These are phyloP conservation scores for Solanum piurae DNA, from an alignment of 257 asterid genomes.

Conservation along the genomic window DNA sequence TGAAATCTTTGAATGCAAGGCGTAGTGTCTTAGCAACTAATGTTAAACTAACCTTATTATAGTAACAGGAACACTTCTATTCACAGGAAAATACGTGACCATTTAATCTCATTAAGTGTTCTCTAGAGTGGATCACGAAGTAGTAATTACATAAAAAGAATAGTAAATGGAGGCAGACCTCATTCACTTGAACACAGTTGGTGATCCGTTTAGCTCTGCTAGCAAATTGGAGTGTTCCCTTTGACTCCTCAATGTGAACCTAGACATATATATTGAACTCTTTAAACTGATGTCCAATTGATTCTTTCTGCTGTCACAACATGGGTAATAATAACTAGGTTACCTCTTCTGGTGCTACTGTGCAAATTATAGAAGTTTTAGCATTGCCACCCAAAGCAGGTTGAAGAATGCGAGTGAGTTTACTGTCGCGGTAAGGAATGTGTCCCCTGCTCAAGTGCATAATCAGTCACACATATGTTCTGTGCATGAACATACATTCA, in stretches of 20 bases:
- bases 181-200: slow-evolving; percentile 98
- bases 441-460: slow-evolving; percentile 54
- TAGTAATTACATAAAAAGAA: background rate
- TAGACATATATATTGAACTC: slow-evolving; percentile 3
- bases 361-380: slow-evolving; percentile 92
- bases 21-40: background rate
- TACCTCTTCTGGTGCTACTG: slow-evolving; percentile 98
- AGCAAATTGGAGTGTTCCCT: slow-evolving; percentile 97
- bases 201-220: slow-evolving; percentile 97
- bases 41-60: background rate
- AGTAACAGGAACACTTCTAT: background rate
- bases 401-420: slow-evolving; percentile 96
- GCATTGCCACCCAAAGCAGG: slow-evolving; percentile 99
- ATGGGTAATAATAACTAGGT: background rate
- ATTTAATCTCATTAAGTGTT: background rate
- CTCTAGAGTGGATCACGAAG: background rate
- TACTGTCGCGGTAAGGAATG: slow-evolving; percentile 98
- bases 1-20: background rate
- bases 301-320: background rate
- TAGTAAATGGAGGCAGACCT: slow-evolving; percentile 34
- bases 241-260: slow-evolving; percentile 89
- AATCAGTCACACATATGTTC: slow-evolving; percentile 3
- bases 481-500: background rate
- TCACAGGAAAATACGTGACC: background rate
- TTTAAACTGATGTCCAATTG: background rate